A percentile compares a stretch with the other conserved stretches of the same genome.
These are phyloP conservation scores for Suillus subalutaceus DNA, from an alignment of 768 basidiomycete genomes.

Conservation along the genomic window DNA sequence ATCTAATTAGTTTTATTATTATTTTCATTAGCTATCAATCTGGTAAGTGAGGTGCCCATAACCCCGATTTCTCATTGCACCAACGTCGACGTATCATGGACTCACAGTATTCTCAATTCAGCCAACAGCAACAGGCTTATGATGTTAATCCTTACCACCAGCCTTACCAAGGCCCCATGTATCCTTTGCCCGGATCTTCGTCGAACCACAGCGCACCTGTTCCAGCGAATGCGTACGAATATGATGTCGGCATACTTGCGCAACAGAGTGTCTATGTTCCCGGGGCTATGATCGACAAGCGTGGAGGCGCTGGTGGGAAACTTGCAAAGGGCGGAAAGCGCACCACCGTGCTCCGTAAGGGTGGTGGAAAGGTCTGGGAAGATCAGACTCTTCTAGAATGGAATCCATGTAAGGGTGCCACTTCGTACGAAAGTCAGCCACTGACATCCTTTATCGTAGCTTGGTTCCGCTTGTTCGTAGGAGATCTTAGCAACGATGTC, in stretches of 20 bases:
- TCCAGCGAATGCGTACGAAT: conserved; percentile 90
- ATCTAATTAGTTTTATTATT: conserved; percentile 18
- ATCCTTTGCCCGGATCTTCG: conserved; percentile 63
- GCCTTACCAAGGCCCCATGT: conserved; percentile 77
- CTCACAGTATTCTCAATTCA: conserved; percentile 47
- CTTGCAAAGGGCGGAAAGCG: conserved; percentile 90
- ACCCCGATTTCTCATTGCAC: conserved; percentile 3
- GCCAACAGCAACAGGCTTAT: conserved; percentile 52
- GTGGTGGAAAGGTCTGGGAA: conserved; percentile 97
- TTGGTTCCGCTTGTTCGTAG: conserved; percentile 98
- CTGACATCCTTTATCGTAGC: conserved; percentile 46
- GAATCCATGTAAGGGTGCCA: conserved; percentile 79
- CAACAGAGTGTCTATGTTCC: conserved; percentile 93
- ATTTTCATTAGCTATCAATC: neutral
- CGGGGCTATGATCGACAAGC: conserved; percentile 87
- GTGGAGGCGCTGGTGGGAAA: conserved; percentile 83
- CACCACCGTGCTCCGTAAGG: conserved; percentile 92
- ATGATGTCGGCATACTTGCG: conserved; percentile 87
- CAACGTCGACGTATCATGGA: conserved; percentile 26
- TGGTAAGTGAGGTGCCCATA: neutral
- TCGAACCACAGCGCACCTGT: conserved; percentile 76
- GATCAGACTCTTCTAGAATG: conserved; percentile 96
- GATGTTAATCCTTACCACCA: conserved; percentile 85
- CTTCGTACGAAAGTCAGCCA: conserved; percentile 4
- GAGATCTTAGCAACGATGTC: conserved; percentile 97